phyloP scores from a whole-genome alignment of 176 grass and related monocot species.

The Bromus sterilis region DNA sequence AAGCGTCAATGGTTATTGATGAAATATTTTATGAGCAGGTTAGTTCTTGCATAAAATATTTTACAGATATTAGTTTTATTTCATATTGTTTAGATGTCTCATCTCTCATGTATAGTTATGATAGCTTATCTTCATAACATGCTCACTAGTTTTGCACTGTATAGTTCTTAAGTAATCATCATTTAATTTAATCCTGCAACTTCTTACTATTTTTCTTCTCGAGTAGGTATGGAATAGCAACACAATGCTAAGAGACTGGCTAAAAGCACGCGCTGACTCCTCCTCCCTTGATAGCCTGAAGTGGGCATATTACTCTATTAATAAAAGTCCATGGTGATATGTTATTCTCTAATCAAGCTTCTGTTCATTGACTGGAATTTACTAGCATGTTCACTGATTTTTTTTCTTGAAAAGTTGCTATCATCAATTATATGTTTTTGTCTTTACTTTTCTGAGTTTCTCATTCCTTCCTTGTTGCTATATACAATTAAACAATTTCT shows the following conservation, averaged over 20 bases:
- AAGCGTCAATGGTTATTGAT: conserved; percentile 80
- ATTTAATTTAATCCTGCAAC: neutral
- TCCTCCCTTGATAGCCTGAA: conserved; percentile 73
- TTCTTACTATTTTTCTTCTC: conserved; percentile 28
- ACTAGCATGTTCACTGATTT: neutral
- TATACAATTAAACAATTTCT: neutral
- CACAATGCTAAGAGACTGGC: conserved; percentile 65
- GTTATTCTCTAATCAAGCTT: neutral
- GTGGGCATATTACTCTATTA: conserved; percentile 90
- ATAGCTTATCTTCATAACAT: neutral
- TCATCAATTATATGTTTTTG: neutral
- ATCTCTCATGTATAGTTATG: neutral
- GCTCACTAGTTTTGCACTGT: neutral
- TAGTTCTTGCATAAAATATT: conserved; percentile 3
- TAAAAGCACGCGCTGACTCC: conserved; percentile 53
- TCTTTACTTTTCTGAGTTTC: neutral
- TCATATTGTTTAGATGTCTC: conserved; percentile 15
- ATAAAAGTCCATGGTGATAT: conserved; percentile 93
- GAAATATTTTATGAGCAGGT: conserved; percentile 94
- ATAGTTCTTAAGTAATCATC: neutral
- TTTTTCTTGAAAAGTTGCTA: neutral
- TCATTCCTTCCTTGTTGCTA: neutral
- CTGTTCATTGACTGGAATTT: neutral
- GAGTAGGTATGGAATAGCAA: conserved; percentile 75
- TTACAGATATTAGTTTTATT: neutral